A percentile compares a stretch with the other conserved stretches of the same genome.
phyloP scores from a whole-genome alignment of 2,329 filamentous ascomycete genomes.

The Botryotinia convoluta region DNA sequence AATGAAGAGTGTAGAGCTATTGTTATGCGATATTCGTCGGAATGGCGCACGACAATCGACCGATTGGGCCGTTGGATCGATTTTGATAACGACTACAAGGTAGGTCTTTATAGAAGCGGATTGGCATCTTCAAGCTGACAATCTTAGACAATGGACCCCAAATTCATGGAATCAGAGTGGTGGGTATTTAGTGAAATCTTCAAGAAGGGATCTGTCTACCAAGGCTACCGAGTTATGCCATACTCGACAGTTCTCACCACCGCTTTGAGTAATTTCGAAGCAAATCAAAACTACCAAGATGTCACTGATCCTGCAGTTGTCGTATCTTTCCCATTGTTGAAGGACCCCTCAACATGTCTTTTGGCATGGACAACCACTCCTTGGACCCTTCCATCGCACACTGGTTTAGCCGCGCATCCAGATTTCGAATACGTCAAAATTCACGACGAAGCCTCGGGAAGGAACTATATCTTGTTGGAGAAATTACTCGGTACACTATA shows the following conservation, averaged over 20 bases:
- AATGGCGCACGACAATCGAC: conserved; percentile 88
- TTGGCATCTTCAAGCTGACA: conserved; percentile 23
- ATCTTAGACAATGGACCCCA: conserved; percentile 79
- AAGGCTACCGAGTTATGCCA: conserved; percentile 89
- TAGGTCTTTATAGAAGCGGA: conserved; percentile 36
- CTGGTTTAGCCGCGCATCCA: conserved; percentile 73
- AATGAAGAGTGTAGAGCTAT: conserved; percentile 90
- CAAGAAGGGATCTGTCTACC: conserved; percentile 86
- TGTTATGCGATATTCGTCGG: conserved; percentile 83
- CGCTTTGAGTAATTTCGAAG: conserved; percentile 88
- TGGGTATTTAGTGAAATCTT: conserved; percentile 95
- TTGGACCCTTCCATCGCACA: conserved; percentile 84
- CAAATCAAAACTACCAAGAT: conserved; percentile 92
- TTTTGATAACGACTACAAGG: conserved; percentile 97
- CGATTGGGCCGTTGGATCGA: conserved; percentile 93
- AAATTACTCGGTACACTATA: conserved; percentile 78
- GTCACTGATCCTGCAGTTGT: conserved; percentile 88
- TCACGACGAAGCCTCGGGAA: conserved; percentile 74
- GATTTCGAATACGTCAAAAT: conserved; percentile 88
- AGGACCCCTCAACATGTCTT: conserved; percentile 71
- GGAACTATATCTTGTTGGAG: conserved; percentile 83
- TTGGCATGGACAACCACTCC: conserved; percentile 49
- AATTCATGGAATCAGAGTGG: conserved; percentile 95
- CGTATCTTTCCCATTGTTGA: conserved; percentile 78
- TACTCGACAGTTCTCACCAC: conserved; percentile 91